Percentiles rank a stretch among this genome's conserved stretches.
phyloP scores from a whole-genome alignment of 192 early-diverging fungal species.

The Coemansia biformis region DNA sequence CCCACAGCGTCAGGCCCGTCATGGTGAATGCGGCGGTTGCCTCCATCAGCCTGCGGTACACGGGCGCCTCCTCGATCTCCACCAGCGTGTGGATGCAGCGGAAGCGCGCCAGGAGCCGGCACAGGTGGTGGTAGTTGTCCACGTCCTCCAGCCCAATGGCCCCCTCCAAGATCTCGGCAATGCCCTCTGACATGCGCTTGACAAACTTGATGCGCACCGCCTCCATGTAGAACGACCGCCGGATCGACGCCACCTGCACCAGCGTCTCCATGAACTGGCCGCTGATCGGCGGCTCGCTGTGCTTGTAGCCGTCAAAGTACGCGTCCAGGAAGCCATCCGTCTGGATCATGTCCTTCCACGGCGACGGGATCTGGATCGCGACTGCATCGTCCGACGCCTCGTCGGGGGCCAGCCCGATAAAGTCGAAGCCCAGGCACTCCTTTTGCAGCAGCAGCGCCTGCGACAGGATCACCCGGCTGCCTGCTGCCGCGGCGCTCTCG shows the following conservation, averaged over 20 bases:
- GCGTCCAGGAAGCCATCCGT: conserved; percentile 64
- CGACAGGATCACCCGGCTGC: conserved; percentile 40
- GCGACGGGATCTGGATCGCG: conserved; percentile 66
- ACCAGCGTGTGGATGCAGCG: conserved; percentile 72
- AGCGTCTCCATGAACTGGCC: conserved; percentile 74
- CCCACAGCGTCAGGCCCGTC: conserved; percentile 41
- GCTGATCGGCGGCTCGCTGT: conserved; percentile 54
- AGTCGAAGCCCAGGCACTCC: conserved; percentile 75
- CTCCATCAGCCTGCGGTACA: conserved; percentile 52
- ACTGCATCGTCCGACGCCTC: conserved; percentile 73
- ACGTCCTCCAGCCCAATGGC: conserved; percentile 63
- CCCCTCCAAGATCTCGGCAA: conserved; percentile 58
- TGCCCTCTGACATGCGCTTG: conserved; percentile 63
- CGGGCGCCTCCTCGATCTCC: conserved; percentile 70
- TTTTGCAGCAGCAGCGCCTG: conserved; percentile 56
- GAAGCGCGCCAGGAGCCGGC: conserved; percentile 75
- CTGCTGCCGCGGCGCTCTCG: conserved; percentile 28
- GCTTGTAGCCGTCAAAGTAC: conserved; percentile 64
- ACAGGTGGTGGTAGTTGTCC: conserved; percentile 82
- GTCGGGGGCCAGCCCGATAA: conserved; percentile 71
- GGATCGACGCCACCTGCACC: conserved; percentile 70
- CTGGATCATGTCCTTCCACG: conserved; percentile 74
- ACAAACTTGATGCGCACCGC: conserved; percentile 64
- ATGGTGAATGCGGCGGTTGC: conserved; percentile 22
- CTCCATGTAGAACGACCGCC: conserved; percentile 83